Conservation (phyloP, 202 grass and related monocot species). For the Hordeum pubiflorum region DNA sequence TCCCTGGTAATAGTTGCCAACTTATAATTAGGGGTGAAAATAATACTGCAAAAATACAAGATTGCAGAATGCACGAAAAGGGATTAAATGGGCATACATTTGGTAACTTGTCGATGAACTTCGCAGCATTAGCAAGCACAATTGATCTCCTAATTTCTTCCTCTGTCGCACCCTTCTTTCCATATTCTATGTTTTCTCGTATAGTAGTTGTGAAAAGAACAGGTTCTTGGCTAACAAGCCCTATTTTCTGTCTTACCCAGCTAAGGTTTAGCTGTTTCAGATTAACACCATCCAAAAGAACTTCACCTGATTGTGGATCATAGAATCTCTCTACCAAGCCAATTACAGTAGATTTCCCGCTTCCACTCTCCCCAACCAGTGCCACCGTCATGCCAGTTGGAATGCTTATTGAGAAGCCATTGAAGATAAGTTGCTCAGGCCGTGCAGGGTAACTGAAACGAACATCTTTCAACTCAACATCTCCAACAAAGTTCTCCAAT, state of each 20-base stretch:
- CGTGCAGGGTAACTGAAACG: conserved; percentile 64
- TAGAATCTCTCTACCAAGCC: conserved; percentile 28
- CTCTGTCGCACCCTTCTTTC: conserved; percentile 39
- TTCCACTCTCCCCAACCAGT: conserved; percentile 74
- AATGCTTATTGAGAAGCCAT: conserved; percentile 60
- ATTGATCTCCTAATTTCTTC: not conserved
- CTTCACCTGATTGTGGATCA: conserved; percentile 34
- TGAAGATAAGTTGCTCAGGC: conserved; percentile 56
- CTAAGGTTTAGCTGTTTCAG: conserved; percentile 45
- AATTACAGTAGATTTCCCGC: conserved; percentile 71
- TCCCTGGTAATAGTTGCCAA: conserved; percentile 30
- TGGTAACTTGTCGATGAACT: not conserved
- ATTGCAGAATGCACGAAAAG: not conserved
- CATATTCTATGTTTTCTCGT: conserved; percentile 60
- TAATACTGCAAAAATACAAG: not conserved
- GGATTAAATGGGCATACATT: not conserved
- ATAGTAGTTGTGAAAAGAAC: conserved; percentile 75
- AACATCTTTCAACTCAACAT: conserved; percentile 53
- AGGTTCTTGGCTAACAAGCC: conserved; percentile 78
- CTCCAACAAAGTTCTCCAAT: not conserved
- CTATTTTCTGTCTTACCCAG: conserved; percentile 62
- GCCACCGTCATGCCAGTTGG: conserved; percentile 68
- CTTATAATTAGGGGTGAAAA: not conserved
- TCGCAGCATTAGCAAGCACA: not conserved
- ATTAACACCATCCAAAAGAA: conserved; percentile 62